Conservation (phyloP, 148 eudicot species). For the Pouteria glomerata region DNA sequence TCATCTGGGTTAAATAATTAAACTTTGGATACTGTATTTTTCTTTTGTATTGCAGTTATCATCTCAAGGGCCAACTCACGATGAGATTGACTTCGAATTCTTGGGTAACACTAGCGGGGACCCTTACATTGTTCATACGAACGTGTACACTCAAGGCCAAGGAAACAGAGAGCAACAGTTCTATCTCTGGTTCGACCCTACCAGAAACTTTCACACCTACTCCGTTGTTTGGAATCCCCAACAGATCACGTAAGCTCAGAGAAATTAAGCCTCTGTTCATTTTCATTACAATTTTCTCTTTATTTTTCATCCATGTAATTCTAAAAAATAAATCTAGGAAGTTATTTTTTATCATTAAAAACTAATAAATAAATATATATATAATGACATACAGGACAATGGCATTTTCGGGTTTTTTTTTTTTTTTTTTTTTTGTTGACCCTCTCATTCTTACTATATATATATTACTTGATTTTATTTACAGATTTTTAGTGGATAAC, state of each 20-base stretch:
- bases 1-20: too few species aligned
- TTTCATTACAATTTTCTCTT: too few species aligned
- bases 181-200: slow-evolving; percentile 56
- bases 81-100: slow-evolving; percentile 55
- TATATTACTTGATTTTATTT: too few species aligned
- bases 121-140: slow-evolving; percentile 51
- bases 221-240: slow-evolving; percentile 42
- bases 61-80: slow-evolving; percentile 38
- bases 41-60: slow-evolving; percentile 37
- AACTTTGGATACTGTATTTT: too few species aligned
- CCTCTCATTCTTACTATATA: too few species aligned
- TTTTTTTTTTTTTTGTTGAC: too few species aligned
- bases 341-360: too few species aligned
- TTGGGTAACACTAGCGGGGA: slow-evolving; percentile 44
- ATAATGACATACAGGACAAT: too few species aligned
- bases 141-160: slow-evolving; percentile 52
- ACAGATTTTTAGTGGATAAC: slow-evolving; percentile 48
- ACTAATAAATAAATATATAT: too few species aligned
- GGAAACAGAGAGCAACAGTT: slow-evolving; percentile 51
- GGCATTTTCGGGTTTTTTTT: too few species aligned
- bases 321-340: too few species aligned
- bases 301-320: too few species aligned
- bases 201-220: slow-evolving; percentile 46
- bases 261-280: neutral
- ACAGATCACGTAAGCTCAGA: slow-evolving; percentile 32